Conservation (phyloP, 352 stramenopile species). For the Globisporangium nagaii region DNA sequence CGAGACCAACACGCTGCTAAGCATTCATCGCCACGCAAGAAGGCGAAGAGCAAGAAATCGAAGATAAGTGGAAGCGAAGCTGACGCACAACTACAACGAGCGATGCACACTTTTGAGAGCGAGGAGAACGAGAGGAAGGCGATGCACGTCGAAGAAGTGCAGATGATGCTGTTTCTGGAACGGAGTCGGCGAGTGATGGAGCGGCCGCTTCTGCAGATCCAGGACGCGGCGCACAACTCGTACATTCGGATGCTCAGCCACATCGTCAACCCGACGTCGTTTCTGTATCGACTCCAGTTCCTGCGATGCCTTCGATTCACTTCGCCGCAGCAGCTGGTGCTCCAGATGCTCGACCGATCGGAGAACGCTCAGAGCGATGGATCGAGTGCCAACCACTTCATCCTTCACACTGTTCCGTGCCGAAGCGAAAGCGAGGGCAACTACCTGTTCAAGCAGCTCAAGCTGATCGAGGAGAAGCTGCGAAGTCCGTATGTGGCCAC, state of each 20-base stretch:
- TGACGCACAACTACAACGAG: slow-evolving; percentile 6
- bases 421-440: slow-evolving; percentile 31
- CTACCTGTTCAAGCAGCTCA: slow-evolving; percentile 28
- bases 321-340: slow-evolving; percentile 31
- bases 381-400: slow-evolving; percentile 13
- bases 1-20: neutral
- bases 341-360: slow-evolving; percentile 24
- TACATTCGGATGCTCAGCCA: slow-evolving; percentile 45
- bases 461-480: slow-evolving; percentile 27
- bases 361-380: slow-evolving; percentile 8
- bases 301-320: slow-evolving; percentile 32
- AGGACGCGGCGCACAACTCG: slow-evolving; percentile 44
- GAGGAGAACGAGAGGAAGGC: slow-evolving; percentile 41
- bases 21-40: slow-evolving; percentile 7
- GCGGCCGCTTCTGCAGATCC: slow-evolving; percentile 31
- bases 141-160: slow-evolving; percentile 36
- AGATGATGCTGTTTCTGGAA: slow-evolving; percentile 47
- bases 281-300: slow-evolving; percentile 45
- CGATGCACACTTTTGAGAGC: slow-evolving; percentile 33
- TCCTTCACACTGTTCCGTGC: slow-evolving; percentile 47
- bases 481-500: slow-evolving; percentile 31
- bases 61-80: neutral
- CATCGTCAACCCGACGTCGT: slow-evolving; percentile 42
- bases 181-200: slow-evolving; percentile 30
- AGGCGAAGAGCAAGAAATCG: slow-evolving; percentile 2